Evolutionary conservation across 169 alveolate species (phyloP).

Genomic region (Plasmodium falciparum): DNA sequence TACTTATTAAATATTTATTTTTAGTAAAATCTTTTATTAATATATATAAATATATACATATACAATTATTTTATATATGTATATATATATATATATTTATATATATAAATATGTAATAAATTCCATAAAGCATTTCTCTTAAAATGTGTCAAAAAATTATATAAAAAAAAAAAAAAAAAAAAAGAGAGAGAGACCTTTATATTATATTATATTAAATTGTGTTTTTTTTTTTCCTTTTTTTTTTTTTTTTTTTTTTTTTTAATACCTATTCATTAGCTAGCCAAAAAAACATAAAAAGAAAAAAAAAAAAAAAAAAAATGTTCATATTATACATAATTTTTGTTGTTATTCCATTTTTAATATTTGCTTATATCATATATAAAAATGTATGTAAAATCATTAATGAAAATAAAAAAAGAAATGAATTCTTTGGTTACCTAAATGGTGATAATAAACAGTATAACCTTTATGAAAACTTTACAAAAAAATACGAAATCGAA

Average conservation of each 20-base stretch:
- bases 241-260: conserved; percentile 1
- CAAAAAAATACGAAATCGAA: conserved; percentile 68
- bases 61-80: background rate
- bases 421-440: conserved; percentile 49
- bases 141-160: no score
- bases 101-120: background rate
- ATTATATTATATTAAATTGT: no score
- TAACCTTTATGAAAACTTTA: conserved; percentile 29
- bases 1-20: no score
- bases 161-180: no score
- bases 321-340: conserved; percentile 44
- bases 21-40: background rate
- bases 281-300: background rate
- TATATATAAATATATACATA: background rate
- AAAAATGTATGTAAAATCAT: conserved; percentile 44
- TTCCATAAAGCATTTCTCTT: background rate
- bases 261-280: background rate
- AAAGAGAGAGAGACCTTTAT: no score
- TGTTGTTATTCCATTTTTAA: conserved; percentile 64
- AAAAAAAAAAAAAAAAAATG: conserved; percentile 28
- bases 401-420: conserved; percentile 56
- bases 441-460: conserved; percentile 31
- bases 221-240: background rate
- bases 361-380: conserved; percentile 56
- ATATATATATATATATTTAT: background rate